These are phyloP conservation scores for Mycena maculata DNA, from an alignment of 768 basidiomycete genomes.

Conservation along the genomic window DNA sequence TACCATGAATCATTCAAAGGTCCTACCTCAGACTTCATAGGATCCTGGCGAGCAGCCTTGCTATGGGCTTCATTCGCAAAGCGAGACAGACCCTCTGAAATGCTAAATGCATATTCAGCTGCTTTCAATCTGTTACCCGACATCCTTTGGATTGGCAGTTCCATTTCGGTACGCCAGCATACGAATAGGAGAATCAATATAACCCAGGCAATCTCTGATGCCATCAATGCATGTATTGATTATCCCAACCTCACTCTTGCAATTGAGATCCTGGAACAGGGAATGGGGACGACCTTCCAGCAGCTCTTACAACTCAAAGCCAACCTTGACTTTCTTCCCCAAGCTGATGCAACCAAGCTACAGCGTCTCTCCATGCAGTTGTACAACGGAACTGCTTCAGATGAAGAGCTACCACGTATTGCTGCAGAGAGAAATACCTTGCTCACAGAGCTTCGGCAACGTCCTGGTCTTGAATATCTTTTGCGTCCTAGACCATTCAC, in stretches of 20 bases:
- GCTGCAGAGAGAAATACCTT: too few species aligned
- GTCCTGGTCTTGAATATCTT: constrained; percentile 25
- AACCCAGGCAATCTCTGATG: background rate
- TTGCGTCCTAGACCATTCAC: constrained; percentile 17
- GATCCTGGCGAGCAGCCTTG: background rate
- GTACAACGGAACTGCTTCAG: background rate
- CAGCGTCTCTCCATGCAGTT: background rate
- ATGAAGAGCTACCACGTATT: too few species aligned
- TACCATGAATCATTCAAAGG: background rate
- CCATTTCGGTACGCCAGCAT: background rate
- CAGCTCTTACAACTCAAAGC: constrained; percentile 5
- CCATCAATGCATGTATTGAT: background rate
- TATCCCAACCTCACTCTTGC: background rate
- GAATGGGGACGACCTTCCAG: constrained; percentile 6
- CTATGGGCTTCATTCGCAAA: background rate
- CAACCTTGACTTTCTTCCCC: background rate
- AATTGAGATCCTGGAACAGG: constrained; percentile 3
- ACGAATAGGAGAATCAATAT: background rate
- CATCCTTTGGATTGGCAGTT: constrained; percentile 8
- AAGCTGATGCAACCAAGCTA: background rate
- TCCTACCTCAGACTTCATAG: background rate
- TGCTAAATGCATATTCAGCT: background rate
- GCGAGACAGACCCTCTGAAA: background rate
- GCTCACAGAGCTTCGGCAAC: constrained; percentile 25
- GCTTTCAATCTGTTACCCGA: constrained; percentile 1